Base-by-base conservation (phyloP, 495 filamentous ascomycete species). In the Patellaria atrata region DNA sequence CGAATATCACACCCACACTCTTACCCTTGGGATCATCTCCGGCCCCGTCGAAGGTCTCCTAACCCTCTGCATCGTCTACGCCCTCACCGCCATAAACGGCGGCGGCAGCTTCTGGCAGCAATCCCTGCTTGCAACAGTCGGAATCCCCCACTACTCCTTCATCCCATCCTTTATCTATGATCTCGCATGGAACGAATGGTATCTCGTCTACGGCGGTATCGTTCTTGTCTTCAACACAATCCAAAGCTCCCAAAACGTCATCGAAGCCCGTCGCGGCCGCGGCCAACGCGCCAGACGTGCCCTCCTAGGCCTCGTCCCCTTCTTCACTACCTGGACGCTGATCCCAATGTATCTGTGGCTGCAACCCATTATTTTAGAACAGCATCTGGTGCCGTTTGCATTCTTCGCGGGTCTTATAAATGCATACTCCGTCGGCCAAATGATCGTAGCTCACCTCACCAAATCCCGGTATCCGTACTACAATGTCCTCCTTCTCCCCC, bases 11-110 rank as follows among this genome's bases (percentile, higher is more conserved):
- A 97, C 89, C 23, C 82, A 93, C 53, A 85, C 87, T 7, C 71
- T 97, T 16, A 94, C 82, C 10, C 70, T 97, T 0, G 89, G 89
- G 34, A 62, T 96, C 45, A 67, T 97, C 38, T 94, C 86, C 43
- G 89, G 89, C 1, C 89, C 89, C 4, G 89, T 97, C 26, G 89
- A 97, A 59, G 89, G 89, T 20, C 77, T 97, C 38, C 62, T 96
- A 27, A 84, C 81, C 26, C 64, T 96, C 3, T 80, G 77, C 47
- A 53, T 66, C 19, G 75, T 97, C 23, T 97, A 86, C 55, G 74
- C 71, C n/a, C 50, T 89, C 30, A 96, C 89, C 1, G 84, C 79
- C 12, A 69, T 75, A 50, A 70, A 77, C 50, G 89, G 89, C 37
- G 82, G 82, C 16, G 89, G 78, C 32, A 81, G 76, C 51, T 92